These are phyloP conservation scores for Mycena galericulata DNA, from an alignment of 768 basidiomycete genomes.

Conservation along the genomic window DNA sequence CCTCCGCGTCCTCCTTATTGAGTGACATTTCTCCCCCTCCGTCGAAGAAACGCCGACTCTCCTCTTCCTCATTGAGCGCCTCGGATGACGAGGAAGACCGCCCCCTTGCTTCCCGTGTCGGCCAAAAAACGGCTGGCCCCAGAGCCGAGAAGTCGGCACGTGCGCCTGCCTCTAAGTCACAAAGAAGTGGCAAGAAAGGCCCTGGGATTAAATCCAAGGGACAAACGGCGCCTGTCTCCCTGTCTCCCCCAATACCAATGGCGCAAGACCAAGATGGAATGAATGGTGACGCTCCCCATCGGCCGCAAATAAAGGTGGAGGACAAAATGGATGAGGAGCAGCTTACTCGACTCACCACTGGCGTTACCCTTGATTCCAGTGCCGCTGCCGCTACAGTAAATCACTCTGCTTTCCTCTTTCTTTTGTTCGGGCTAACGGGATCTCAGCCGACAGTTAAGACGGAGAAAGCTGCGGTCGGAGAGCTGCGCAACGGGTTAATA, in stretches of 20 bases:
- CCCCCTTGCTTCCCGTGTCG: conserved; percentile 65
- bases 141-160: conserved; percentile 46
- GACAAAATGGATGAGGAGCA: conserved; percentile 86
- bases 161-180: conserved; percentile 42
- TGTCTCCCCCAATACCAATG: conserved; percentile 54
- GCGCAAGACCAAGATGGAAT: conserved; percentile 52
- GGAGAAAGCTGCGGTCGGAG: conserved; percentile 84
- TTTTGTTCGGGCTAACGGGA: conserved; percentile 9
- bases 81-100: conserved; percentile 67
- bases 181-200: conserved; percentile 66
- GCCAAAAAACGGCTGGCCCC: conserved; percentile 40
- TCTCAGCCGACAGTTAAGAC: conserved; percentile 65
- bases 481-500: conserved; percentile 87
- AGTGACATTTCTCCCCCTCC: conserved; percentile 62
- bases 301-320: conserved; percentile 74
- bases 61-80: conserved; percentile 65
- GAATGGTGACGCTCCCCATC: conserved; percentile 61
- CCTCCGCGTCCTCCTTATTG: conserved; percentile 62
- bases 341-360: conserved; percentile 80
- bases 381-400: conserved; percentile 59
- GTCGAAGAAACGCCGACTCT: conserved; percentile 60
- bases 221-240: conserved; percentile 63
- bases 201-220: conserved; percentile 71
- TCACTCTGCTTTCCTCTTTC: conserved; percentile 5
- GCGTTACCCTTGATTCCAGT: conserved; percentile 80